phyloP scores from a whole-genome alignment of 345 rosid species.

The Camelina sativa region DNA sequence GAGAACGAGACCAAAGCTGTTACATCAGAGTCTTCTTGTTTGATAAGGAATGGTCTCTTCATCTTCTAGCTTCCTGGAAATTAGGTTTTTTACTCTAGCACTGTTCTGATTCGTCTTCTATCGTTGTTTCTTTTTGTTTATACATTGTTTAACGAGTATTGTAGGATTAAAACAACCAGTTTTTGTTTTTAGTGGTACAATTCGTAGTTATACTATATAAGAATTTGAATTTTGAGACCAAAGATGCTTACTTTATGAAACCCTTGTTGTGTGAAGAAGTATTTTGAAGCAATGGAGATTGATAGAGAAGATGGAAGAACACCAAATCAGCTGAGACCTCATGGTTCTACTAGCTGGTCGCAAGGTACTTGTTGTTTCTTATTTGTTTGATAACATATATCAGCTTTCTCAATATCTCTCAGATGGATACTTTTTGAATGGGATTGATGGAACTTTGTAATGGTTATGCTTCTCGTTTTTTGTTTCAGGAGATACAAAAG shows the following conservation, averaged over 20 bases:
- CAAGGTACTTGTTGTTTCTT: constrained; percentile 60
- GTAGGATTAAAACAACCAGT: no score
- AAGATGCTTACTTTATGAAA: no score
- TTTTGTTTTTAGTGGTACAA: no score
- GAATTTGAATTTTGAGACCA: no score
- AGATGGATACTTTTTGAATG: not conserved
- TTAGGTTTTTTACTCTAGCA: not conserved
- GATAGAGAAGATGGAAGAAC: constrained; percentile 72
- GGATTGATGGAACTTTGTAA: not conserved
- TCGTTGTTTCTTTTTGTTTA: not conserved
- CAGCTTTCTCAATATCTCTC: not conserved
- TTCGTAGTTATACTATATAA: no score
- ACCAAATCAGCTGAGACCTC: constrained; percentile 80
- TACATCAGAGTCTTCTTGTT: constrained; percentile 10
- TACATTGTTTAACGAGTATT: no score
- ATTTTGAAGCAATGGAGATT: constrained; percentile 53
- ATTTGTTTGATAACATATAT: not conserved
- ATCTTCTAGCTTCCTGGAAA: constrained; percentile 5
- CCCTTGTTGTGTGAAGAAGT: constrained; percentile 3
- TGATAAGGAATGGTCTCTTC: constrained; percentile 4
- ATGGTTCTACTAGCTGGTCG: constrained; percentile 96
- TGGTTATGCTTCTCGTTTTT: not conserved
- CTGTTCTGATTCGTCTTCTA: not conserved
- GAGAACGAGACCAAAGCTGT: constrained; percentile 57
- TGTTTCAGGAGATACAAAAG: constrained; percentile 77